These are phyloP conservation scores for Ramichloridium luteum DNA, from an alignment of 2,329 filamentous ascomycete genomes.

Conservation along the genomic window DNA sequence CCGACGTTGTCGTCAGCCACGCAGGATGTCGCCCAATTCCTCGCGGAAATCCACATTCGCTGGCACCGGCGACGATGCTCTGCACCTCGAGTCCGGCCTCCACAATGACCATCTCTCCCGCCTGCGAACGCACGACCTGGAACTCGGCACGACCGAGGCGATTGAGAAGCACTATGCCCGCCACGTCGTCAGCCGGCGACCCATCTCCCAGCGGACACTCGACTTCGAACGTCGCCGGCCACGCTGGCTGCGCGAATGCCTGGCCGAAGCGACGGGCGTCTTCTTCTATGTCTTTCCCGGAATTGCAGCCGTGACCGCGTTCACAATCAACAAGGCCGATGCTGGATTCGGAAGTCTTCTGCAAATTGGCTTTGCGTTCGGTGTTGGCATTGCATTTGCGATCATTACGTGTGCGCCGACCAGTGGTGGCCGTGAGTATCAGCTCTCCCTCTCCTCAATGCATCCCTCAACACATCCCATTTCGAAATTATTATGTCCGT, in stretches of 20 bases:
- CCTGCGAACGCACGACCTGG: conserved; percentile 28
- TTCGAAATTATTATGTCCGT: no score
- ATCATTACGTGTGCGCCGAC: conserved; percentile 45
- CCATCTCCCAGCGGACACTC: conserved; percentile 42
- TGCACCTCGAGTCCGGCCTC: no score
- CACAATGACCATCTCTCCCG: conserved; percentile 5
- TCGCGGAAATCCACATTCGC: no score
- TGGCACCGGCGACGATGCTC: no score
- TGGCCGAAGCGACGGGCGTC: conserved; percentile 45
- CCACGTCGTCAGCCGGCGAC: conserved; percentile 38
- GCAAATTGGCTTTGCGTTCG: conserved; percentile 45
- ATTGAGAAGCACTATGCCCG: conserved; percentile 39
- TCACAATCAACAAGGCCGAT: conserved; percentile 35
- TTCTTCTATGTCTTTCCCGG: conserved; percentile 39
- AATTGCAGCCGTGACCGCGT: conserved; percentile 41
- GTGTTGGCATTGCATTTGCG: conserved; percentile 46
- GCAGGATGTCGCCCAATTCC: no score
- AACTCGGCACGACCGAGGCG: conserved; percentile 43
- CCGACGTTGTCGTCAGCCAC: no score
- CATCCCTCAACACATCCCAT: no score
- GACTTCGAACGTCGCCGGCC: conserved; percentile 43
- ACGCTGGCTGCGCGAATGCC: conserved; percentile 42
- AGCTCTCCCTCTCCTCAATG: no score
- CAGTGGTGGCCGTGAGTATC: conserved; percentile 35
- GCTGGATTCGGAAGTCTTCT: conserved; percentile 41